These are phyloP conservation scores for Rhynchospora tenuis DNA, from an alignment of 176 grass and related monocot species.

Conservation along the genomic window DNA sequence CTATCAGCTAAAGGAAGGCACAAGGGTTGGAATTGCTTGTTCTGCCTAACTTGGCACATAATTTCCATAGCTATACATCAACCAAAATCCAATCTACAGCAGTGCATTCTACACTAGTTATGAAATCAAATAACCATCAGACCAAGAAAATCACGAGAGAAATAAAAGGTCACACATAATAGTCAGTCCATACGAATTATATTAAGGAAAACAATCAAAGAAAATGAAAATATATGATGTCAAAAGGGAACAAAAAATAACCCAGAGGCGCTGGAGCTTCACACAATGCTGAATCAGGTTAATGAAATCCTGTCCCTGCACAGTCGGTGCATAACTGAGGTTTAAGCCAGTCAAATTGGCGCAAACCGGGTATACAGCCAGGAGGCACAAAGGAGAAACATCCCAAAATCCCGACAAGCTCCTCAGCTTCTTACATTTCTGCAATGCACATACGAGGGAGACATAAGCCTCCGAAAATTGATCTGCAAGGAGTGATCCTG, in stretches of 20 bases:
- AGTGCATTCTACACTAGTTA: not conserved
- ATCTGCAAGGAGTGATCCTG: conserved; percentile 41
- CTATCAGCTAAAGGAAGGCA: not conserved
- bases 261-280: conserved; percentile 58
- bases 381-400: conserved; percentile 23
- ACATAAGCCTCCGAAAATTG: conserved; percentile 21
- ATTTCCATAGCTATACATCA: not conserved
- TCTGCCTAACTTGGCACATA: not conserved
- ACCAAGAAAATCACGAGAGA: not conserved
- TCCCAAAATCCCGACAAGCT: conserved; percentile 75
- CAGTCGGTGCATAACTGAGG: conserved; percentile 46
- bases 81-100: not conserved
- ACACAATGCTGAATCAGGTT: conserved; percentile 39
- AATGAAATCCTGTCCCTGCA: conserved; percentile 33
- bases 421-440: conserved; percentile 40
- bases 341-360: conserved; percentile 51
- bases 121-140: not conserved
- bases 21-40: not conserved
- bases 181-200: not conserved
- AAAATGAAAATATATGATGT: not conserved
- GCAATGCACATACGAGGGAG: conserved; percentile 30
- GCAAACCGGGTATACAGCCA: conserved; percentile 29
- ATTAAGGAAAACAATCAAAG: not conserved
- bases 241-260: conserved; percentile 26
- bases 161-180: not conserved